phyloP scores from a whole-genome alignment of 768 basidiomycete species.

The Mycena galericulata region DNA sequence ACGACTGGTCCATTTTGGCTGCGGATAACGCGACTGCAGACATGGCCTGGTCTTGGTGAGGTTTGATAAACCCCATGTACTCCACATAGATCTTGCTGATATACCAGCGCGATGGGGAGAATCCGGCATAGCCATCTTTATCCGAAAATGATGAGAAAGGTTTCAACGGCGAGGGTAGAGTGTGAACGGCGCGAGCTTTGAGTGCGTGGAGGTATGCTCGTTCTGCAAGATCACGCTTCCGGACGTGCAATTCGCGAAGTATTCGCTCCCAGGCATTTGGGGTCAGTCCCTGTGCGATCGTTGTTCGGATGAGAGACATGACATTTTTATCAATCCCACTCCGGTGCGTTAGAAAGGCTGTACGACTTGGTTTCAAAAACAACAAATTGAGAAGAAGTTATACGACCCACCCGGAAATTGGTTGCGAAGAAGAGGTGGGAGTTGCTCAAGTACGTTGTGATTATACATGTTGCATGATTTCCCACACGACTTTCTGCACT shows the following conservation, averaged over 20 bases:
- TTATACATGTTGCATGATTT: slow-evolving; percentile 6
- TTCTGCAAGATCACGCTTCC: slow-evolving; percentile 2
- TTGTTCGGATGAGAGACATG: not conserved
- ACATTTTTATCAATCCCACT: slow-evolving; percentile 8
- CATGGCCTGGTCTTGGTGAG: slow-evolving; percentile 14
- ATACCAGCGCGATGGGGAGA: slow-evolving; percentile 2
- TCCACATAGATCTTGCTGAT: not conserved
- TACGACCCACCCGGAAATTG: slow-evolving; percentile 11
- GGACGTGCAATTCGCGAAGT: not conserved
- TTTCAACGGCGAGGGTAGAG: not conserved
- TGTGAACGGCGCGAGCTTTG: not conserved
- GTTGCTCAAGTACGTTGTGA: slow-evolving; percentile 2
- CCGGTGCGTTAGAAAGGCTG: slow-evolving; percentile 7
- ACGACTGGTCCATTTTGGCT: not conserved
- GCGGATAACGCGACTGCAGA: not conserved
- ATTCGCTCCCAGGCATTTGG: slow-evolving; percentile 2
- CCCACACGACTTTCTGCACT: not conserved
- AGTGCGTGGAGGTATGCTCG: not conserved
- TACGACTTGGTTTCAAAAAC: not conserved
- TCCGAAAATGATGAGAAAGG: not conserved
- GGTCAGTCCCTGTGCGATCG: not conserved
- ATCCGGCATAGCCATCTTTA: not conserved
- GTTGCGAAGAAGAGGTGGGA: not conserved
- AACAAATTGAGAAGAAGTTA: not conserved
- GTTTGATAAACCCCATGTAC: slow-evolving; percentile 1